These are phyloP conservation scores for Kwoniella dendrophila DNA, from an alignment of 768 basidiomycete species.

Conservation along the genomic window DNA sequence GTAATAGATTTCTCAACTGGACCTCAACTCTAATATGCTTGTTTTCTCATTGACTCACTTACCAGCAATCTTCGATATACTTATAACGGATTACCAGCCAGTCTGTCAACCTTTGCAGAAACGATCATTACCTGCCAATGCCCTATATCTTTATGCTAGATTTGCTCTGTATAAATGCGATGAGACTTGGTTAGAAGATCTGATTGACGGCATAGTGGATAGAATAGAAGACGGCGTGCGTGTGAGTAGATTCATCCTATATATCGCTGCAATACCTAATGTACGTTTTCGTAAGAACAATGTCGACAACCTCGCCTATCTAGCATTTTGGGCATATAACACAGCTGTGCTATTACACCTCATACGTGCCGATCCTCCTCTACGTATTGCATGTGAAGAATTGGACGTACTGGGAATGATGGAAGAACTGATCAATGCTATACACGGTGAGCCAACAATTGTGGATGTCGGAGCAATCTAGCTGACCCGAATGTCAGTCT, in stretches of 20 bases:
- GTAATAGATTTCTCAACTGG: slow-evolving; percentile 65
- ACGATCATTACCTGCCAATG: slow-evolving; percentile 83
- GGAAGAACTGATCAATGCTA: slow-evolving; percentile 89
- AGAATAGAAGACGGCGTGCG: slow-evolving; percentile 89
- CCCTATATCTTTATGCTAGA: slow-evolving; percentile 82
- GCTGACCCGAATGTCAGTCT: slow-evolving; percentile 63
- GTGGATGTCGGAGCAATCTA: slow-evolving; percentile 54
- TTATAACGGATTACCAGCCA: slow-evolving; percentile 76
- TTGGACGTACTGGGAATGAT: slow-evolving; percentile 81
- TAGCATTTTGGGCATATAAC: slow-evolving; percentile 96
- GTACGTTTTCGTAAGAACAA: slow-evolving; percentile 62
- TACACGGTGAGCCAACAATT: slow-evolving; percentile 79
- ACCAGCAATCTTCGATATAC: slow-evolving; percentile 74
- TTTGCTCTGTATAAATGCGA: slow-evolving; percentile 74
- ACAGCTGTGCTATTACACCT: slow-evolving; percentile 86
- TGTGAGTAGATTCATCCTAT: slow-evolving; percentile 62
- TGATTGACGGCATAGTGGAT: slow-evolving; percentile 87
- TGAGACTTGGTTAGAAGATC: slow-evolving; percentile 86
- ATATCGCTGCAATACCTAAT: background rate
- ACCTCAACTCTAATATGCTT: slow-evolving; percentile 69
- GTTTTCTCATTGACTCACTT: slow-evolving; percentile 83
- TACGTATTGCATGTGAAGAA: slow-evolving; percentile 74
- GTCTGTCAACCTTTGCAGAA: slow-evolving; percentile 62
- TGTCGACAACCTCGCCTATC: slow-evolving; percentile 78
- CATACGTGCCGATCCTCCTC: slow-evolving; percentile 58